Evolutionary conservation across 208 protist species (phyloP), one percentile per base, ranked within the genome.

Genomic region (Acanthamoeba culbertsoni): DNA sequence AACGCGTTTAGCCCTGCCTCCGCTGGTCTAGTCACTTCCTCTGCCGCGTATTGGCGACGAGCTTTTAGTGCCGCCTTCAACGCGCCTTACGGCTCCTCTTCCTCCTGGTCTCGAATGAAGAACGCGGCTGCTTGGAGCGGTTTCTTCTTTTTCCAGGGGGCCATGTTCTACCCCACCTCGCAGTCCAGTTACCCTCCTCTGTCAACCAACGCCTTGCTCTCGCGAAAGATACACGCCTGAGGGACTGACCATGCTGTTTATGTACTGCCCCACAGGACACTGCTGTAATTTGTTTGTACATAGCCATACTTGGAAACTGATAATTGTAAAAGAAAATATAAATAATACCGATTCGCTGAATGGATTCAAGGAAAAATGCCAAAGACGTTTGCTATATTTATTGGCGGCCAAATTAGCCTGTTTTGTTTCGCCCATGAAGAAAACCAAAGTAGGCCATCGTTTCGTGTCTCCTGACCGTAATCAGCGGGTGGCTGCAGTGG

Each of bases 141-240:
- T 2, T 82, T 82, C 71, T 82, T 82, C 71, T 82, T 82, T 42
- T 82, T 82, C 71, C 71, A 82, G 71, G 71, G 40, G 40, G 71
- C 71, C 71, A 82, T 82, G 40, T 82, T 82, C 71, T 23, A 51
- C 40, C 71, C 71, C 23, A 37, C 33, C 23, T 82, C 71, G 37
- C 71, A 82, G 12, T 18, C 8, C 12, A 55, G 48, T 8, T n/a
- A n/a, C n/a, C n/a, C n/a, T n/a, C n/a, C n/a, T n/a, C n/a, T n/a
- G n/a, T n/a, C n/a, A n/a, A n/a, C n/a, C n/a, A n/a, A n/a, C n/a
- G n/a, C n/a, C n/a, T n/a, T n/a, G n/a, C n/a, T n/a, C n/a, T n/a
- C n/a, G n/a, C n/a, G n/a, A n/a, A n/a, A n/a, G n/a, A n/a, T n/a
- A n/a, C n/a, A n/a, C n/a, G n/a, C n/a, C n/a, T n/a, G n/a, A n/a